Base-by-base conservation (phyloP, 129 eudicot genomes). In the Solidago caesia region DNA sequence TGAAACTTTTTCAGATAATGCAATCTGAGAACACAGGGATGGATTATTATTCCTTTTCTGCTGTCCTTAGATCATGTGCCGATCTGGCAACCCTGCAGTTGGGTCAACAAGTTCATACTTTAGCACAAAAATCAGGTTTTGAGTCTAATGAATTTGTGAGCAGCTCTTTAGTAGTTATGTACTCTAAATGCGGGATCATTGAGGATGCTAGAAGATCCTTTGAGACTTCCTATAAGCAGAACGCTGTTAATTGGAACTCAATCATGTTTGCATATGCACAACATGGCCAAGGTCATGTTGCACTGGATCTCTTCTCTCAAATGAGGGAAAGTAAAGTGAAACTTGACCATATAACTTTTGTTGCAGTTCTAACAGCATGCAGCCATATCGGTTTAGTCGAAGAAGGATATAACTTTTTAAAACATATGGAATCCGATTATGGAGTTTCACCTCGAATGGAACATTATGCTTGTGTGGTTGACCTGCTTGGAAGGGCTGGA, bases 381-480 rank as follows among this genome's bases (percentile, higher is more conserved):
- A 90, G 97, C 75, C 98, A 93, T 77, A 76, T 80, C 29, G 98
- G 98, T 64, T 75, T 91, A 74, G 92, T 93, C 5, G 85, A 90
- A 53, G 83, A 93, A 85, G 98, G 98, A 21, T 81, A 70, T 41
- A 8, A 57, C 11, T 58, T 90, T 63, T 65, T 93, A 16, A 80
- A 79, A 42, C 42, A 46, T 45, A 93, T 93, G 98, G 97, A 93
- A 85, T 69, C 87, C 33, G 89, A 77, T 41, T 88, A 83, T 61
- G 89, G 91, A 57, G 77, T 93, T 76, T 59, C 83, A 57, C 92
- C 85, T 0, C 87, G 87, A 43, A 93, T 93, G 98, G 98, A 93
- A 79, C 94, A 93, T 83, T 93, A 93, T 72, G 97, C 96, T 13
- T 93, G 98, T 88, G 92, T 83, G 42, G 67, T 93, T 47, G 98